Base-by-base conservation (phyloP, 805 yeast species). In the Yamadazyma insecticola region DNA sequence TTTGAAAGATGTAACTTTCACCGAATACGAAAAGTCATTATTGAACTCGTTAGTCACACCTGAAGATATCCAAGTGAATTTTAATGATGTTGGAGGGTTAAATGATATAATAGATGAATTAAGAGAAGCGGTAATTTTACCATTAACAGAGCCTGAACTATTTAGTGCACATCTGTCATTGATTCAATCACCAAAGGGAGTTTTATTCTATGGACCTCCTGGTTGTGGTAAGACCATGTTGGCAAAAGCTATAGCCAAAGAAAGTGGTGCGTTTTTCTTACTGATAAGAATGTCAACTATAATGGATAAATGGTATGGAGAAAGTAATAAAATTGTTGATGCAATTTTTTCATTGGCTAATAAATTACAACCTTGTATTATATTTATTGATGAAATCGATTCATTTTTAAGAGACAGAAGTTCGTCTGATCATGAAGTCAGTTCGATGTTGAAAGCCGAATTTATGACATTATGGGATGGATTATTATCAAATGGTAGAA, bases 391-490 rank as follows among this genome's bases (percentile, higher is more conserved):
- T 60, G 98, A 90, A 57, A 92, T 90, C 37, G 98, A 90, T 62
- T 86, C 97, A 5, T 88, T 90, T 51, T 66, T 90, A 45, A 74
- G 97, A 44, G 95, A 87, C 50, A 72, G 98, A 40, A 72, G 81
- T 13, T 72, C 86, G 1, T 67, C 70, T 29, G 98, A 90, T 58
- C 97, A 90, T 59, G 98, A 90, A 58, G 88, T 86, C n/a, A 88
- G 96, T 18, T 86, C 96, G 1, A 81, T 82, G 73, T 66, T 90
- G 40, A 90, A 90, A 58, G 96, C 97, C 1, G 97, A 90, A 57
- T 92, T 90, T 50, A 90, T 90, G 97, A 87, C 96, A 0, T 63
- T 90, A 30, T 90, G 97, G 97, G 98, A 90, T 55, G 98, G 98
- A 0, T 64, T 90, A 19, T 60, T 74, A 6, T 72, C 83, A 7